Base-by-base conservation (phyloP, 371 early-diverging fungal genomes). In the Nosema granulosis region DNA sequence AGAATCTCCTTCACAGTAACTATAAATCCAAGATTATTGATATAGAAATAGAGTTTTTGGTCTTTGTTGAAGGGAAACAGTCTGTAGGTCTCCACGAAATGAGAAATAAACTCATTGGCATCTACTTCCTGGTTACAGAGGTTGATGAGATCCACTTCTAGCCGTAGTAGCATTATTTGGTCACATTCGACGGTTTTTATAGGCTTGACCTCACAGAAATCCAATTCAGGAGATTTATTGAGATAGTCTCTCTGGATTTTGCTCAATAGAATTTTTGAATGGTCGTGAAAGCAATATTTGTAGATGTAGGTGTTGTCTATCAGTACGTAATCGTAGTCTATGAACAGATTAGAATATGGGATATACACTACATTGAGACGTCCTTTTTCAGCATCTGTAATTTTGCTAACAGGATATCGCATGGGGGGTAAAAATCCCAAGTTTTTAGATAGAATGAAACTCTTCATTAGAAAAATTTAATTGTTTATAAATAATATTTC, bases 51-150 rank as follows among this genome's bases (percentile, higher is more conserved):
- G 9, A 82, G 63, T 38, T 57, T 73, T 37, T 82, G 83, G 3
- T 61, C 68, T 4, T 13, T 68, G 37, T 82, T 82, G 31, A 82
- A 80, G 50, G 83, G 83, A 70, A 68, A 75, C 3, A 43, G n/a
- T 0, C 28, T 28, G 52, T 71, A 74, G 0, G 32, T 69, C 13
- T 43, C 31, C 54, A 62, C 68, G 37, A 81, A 74, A 0, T 37
- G 0, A 22, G 68, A 66, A 58, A 66, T 51, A 37, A 82, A 71
- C n/a, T 72, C 68, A 34, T 58, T 59, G 43, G 80, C 74, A 65
- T 77, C 78, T 18, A 80, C 32, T 13, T 76, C 68, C 35, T 68
- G 31, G 37, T 31, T 57, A 18, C 34, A 31, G 20, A 69, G 52
- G 43, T 68, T 73, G 16, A 76, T 43, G 28, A 77, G 38, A 20